Base-by-base conservation (phyloP, 2,329 filamentous ascomycete genomes). In the Amphichorda felina region DNA sequence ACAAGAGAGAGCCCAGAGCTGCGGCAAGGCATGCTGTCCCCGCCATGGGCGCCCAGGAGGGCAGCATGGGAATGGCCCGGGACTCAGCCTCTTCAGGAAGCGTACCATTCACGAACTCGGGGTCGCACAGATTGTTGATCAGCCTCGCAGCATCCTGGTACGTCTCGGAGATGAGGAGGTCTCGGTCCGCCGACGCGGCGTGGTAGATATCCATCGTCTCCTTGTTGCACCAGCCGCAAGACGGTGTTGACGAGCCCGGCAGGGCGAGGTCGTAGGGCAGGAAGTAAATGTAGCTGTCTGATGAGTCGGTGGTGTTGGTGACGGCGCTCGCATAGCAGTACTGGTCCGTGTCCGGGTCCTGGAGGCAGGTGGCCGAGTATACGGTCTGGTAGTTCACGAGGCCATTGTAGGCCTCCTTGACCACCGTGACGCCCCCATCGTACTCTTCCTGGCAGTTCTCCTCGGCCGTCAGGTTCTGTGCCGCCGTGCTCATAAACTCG, bases 281-380 rank as follows among this genome's bases (percentile, higher is more conserved):
- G 49, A 82, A 89, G 61, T 95, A 98, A 25, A 91, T 70, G 50
- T 88, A 89, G 24, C 75, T 71, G 53, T 91, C 81, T 22, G 76
- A 73, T 0, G 82, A 66, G 8, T 73, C 79, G 16, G 74, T 72
- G 5, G 63, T 54, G 57, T 94, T 94, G 33, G 82, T 86, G 40
- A 88, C 76, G 34, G 89, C 86, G 46, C 84, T 80, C 44, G 83
- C 83, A 55, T 86, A 95, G 62, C 75, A 81, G 64, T 89, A 95
- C 44, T 76, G 71, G 34, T 67, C 67, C 1, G 76, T 77, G 1
- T 64, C 57, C 0, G 73, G 66, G 50, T 84, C 74, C 40, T 75
- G 76, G 15, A 94, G 69, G 53, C 91, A 98, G 6, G 81, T 81
- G 3, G 86, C 85, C 33, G 75, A 69, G 60, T 89, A 94, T 21